These are phyloP conservation scores for Hyphodiscus sp. DNA, from an alignment of 2,329 filamentous ascomycete species.

Conservation along the genomic window DNA sequence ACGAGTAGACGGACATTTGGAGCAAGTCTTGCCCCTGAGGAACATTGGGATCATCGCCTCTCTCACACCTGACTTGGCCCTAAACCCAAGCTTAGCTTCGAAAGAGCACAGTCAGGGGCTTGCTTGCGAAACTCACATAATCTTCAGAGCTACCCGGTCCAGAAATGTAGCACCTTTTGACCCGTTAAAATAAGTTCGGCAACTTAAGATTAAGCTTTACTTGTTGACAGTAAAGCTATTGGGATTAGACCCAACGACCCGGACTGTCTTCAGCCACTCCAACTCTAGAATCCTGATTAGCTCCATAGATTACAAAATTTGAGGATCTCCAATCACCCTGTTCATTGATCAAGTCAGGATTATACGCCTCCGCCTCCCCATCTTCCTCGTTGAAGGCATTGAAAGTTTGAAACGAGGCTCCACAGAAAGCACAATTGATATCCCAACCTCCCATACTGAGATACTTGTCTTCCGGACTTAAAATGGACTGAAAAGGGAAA, in stretches of 20 bases:
- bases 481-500: background rate
- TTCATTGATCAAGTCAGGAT: conserved; percentile 1
- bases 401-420: conserved; percentile 3
- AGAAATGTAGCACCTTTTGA: conserved; percentile 12
- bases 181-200: background rate
- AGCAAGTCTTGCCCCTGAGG: background rate
- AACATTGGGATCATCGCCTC: conserved; percentile 14
- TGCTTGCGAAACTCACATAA: conserved; percentile 4
- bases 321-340: conserved; percentile 3
- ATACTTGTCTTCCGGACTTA: background rate
- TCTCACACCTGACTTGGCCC: conserved; percentile 3
- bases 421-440: conserved; percentile 13
- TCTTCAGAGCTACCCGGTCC: background rate
- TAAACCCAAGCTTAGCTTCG: background rate
- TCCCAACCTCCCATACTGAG: conserved; percentile 12
- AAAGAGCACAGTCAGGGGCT: too few species aligned
- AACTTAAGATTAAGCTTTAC: background rate
- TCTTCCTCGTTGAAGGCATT: conserved; percentile 2
- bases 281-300: conserved; percentile 5
- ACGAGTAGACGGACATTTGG: conserved; percentile 5
- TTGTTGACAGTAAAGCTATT: conserved; percentile 11
- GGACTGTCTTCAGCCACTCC: conserved; percentile 4
- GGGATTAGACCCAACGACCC: conserved; percentile 12
- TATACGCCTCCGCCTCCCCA: background rate
- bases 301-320: background rate